These are phyloP conservation scores for Phytophthora pini DNA, from an alignment of 352 stramenopile genomes.

Conservation along the genomic window DNA sequence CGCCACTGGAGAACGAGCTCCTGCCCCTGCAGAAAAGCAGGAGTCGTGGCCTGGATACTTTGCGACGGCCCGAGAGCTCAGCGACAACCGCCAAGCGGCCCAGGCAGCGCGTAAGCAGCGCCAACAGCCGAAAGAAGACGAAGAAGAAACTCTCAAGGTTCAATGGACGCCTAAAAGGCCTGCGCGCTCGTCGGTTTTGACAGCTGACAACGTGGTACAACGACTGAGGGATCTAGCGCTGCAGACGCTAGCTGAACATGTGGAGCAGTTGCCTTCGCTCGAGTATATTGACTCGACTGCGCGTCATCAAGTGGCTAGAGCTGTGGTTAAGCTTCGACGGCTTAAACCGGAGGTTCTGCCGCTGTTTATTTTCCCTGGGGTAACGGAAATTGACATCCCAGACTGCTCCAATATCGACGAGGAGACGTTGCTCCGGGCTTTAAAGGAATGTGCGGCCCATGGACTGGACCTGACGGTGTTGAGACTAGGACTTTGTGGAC, in stretches of 20 bases:
- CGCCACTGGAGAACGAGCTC: slow-evolving; percentile 39
- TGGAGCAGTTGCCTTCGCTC: slow-evolving; percentile 71
- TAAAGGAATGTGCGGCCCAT: slow-evolving; percentile 59
- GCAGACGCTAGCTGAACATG: slow-evolving; percentile 61
- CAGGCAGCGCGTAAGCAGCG: slow-evolving; percentile 63
- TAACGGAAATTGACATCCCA: slow-evolving; percentile 82
- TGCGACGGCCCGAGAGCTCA: slow-evolving; percentile 63
- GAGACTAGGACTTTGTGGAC: slow-evolving; percentile 74
- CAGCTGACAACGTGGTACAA: slow-evolving; percentile 54
- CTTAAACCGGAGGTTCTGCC: slow-evolving; percentile 75
- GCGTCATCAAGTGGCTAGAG: slow-evolving; percentile 63
- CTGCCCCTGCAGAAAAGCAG: slow-evolving; percentile 6
- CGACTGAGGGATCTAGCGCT: slow-evolving; percentile 64
- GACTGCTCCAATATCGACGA: slow-evolving; percentile 88
- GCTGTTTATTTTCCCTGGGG: slow-evolving; percentile 84
- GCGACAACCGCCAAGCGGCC: slow-evolving; percentile 66
- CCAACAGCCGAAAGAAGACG: slow-evolving; percentile 28
- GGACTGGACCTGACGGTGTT: slow-evolving; percentile 60
- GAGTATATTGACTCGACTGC: slow-evolving; percentile 74
- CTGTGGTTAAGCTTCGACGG: slow-evolving; percentile 60
- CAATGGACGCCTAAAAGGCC: slow-evolving; percentile 64
- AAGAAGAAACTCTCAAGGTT: slow-evolving; percentile 19
- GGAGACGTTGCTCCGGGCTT: slow-evolving; percentile 51
- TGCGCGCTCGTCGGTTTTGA: slow-evolving; percentile 53
- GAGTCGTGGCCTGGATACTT: slow-evolving; percentile 85